Evolutionary conservation across 2,329 filamentous ascomycete genomes (phyloP).

Genomic region (Teratosphaeriaceae sp.): DNA sequence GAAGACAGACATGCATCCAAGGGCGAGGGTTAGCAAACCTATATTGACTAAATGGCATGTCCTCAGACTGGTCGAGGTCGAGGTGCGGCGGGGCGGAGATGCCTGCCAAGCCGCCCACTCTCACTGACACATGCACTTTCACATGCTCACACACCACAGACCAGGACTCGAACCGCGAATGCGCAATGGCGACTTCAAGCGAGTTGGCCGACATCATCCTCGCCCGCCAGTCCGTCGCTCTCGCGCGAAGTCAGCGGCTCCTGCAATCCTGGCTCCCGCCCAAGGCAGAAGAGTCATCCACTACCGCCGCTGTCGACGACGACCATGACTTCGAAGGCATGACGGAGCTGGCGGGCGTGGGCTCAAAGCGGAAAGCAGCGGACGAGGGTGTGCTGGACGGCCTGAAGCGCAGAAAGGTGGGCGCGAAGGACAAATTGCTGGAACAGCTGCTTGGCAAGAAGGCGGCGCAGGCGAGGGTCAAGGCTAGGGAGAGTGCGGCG

Average conservation of each 20-base stretch:
- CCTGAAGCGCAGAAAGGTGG: slow-evolving; percentile 29
- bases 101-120: slow-evolving; percentile 1
- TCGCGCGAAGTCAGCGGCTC: slow-evolving; percentile 48
- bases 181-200: neutral
- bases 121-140: neutral
- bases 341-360: slow-evolving; percentile 13
- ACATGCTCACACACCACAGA: neutral
- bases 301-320: slow-evolving; percentile 29
- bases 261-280: slow-evolving; percentile 50
- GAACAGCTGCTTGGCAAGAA: slow-evolving; percentile 38
- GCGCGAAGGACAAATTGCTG: slow-evolving; percentile 38
- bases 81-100: slow-evolving; percentile 3
- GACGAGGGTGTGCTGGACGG: slow-evolving; percentile 26
- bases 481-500: slow-evolving; percentile 13
- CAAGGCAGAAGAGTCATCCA: slow-evolving; percentile 30
- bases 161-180: neutral
- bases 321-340: slow-evolving; percentile 45
- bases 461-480: slow-evolving; percentile 27
- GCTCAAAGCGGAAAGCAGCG: slow-evolving; percentile 11
- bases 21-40: no score
- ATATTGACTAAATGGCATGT: neutral
- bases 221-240: slow-evolving; percentile 47
- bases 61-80: neutral
- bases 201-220: slow-evolving; percentile 45
- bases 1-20: neutral